Evolutionary conservation across 306 rosid species (phyloP), one percentile per base, ranked within the genome.

Genomic region (peach (Prunus persica)): DNA sequence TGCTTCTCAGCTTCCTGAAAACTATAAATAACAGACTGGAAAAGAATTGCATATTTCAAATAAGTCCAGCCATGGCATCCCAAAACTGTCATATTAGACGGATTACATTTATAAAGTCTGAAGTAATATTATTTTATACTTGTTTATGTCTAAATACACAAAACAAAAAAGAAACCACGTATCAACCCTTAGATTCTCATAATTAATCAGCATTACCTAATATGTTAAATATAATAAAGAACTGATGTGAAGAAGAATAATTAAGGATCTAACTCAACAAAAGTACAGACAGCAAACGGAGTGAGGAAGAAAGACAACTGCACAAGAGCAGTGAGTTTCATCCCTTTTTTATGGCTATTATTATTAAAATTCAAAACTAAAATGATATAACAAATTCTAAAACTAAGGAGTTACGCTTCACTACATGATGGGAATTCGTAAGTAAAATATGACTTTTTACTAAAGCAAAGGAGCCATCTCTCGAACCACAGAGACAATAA

Each of bases 1-100:
- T 95, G 97, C 82, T 89, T 95, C 93, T 95, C 97, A 19, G 96
- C 96, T 72, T 95, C 99, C 99, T 95, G 83, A 67, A 74, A 71
- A 38, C 6, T 12, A 60, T 47, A 41, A 67, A 24, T 24, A 24
- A 38, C 51, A 28, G 1, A 65, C 11, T 25, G 11, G 66, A 34
- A 2, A 28, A 5, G 20, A 60, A 24, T 60, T 19, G 14, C 8
- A 72, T 11, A 68, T 14, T 22, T 41, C 34, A 55, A 65, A 58
- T n/a, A 10, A n/a, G 65, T 24, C 27, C 67, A 67, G 27, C 34
- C 38, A 41, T 30, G 24, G 54, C 32, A 51, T 20, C 49, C 49
- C 34, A 70, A 70, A 70, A 25, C 57, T 30, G 0, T 22, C 9
- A 25, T 10, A 56, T 56, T 56, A n/a, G 20, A 16, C 61, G 10